These are phyloP conservation scores for Dioszegia aurantiaca DNA, from an alignment of 768 basidiomycete species.

Conservation along the genomic window DNA sequence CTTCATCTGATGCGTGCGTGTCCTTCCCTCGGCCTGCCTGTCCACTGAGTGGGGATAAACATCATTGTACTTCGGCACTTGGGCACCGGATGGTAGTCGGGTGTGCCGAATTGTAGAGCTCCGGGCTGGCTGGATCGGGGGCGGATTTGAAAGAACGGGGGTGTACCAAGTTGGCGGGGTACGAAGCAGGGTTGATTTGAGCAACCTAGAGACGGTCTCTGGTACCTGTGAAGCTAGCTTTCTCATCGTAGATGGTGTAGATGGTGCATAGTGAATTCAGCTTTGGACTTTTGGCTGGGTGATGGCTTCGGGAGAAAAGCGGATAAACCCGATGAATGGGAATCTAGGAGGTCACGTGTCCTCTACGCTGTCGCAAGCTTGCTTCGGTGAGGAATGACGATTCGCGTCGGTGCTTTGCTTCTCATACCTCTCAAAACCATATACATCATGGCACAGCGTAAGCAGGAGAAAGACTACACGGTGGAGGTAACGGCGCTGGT, in stretches of 20 bases:
- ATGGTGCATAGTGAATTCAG: not conserved
- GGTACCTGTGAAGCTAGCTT: conserved; percentile 80
- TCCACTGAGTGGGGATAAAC: conserved; percentile 19
- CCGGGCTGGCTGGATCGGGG: conserved; percentile 75
- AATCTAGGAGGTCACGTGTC: not conserved
- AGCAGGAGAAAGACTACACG: conserved; percentile 65
- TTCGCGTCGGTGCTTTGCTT: not conserved
- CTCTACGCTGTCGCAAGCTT: conserved; percentile 5
- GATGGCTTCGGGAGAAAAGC: conserved; percentile 1
- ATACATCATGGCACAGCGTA: conserved; percentile 28
- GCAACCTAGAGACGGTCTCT: conserved; percentile 75
- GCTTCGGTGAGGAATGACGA: not conserved
- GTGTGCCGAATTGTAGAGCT: conserved; percentile 45
- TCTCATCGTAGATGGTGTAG: conserved; percentile 31
- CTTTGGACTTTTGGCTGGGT: not conserved
- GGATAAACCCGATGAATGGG: not conserved
- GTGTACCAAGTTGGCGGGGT: conserved; percentile 76
- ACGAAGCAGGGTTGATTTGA: conserved; percentile 64
- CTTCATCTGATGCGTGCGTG: conserved; percentile 49
- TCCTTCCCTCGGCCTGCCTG: conserved; percentile 25
- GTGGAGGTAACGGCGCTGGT: conserved; percentile 74
- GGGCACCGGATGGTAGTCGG: conserved; percentile 11
- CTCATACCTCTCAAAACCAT: not conserved
- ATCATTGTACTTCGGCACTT: conserved; percentile 32
- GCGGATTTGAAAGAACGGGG: conserved; percentile 82